Percentiles rank a stretch among this genome's conserved stretches.
These are phyloP conservation scores for Verticillium zaregamsianum DNA, from an alignment of 2,329 filamentous ascomycete genomes.

Conservation along the genomic window DNA sequence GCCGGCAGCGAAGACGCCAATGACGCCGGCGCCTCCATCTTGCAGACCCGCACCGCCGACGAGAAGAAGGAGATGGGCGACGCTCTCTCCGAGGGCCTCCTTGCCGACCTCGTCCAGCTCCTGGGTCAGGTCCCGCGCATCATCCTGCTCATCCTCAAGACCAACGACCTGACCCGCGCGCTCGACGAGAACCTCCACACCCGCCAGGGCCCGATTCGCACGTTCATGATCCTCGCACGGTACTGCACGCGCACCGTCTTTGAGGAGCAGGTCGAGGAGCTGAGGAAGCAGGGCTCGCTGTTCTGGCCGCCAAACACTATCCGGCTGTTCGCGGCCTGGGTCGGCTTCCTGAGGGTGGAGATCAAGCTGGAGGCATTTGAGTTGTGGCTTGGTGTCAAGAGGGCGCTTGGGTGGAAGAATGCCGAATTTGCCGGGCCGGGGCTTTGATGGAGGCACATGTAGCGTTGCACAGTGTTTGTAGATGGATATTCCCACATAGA, in stretches of 20 bases:
- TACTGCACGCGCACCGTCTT: slow-evolving; percentile 66
- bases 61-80: slow-evolving; percentile 87
- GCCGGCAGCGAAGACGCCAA: neutral
- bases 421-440: slow-evolving; percentile 10
- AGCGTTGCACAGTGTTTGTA: neutral
- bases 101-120: slow-evolving; percentile 83
- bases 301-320: slow-evolving; percentile 54
- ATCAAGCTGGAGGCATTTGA: slow-evolving; percentile 62
- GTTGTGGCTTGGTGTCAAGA: slow-evolving; percentile 53
- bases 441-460: neutral
- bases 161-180: slow-evolving; percentile 91
- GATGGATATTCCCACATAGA: neutral
- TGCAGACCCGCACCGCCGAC: slow-evolving; percentile 57
- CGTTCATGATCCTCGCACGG: slow-evolving; percentile 63
- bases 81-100: slow-evolving; percentile 80
- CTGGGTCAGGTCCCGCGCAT: slow-evolving; percentile 86
- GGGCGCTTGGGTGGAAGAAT: slow-evolving; percentile 30
- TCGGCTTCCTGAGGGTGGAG: slow-evolving; percentile 56
- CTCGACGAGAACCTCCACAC: slow-evolving; percentile 89
- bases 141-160: slow-evolving; percentile 93
- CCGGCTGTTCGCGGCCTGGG: slow-evolving; percentile 51
- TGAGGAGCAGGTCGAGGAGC: slow-evolving; percentile 57
- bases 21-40: slow-evolving; percentile 52
- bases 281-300: slow-evolving; percentile 48
- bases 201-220: slow-evolving; percentile 58